phyloP scores from a whole-genome alignment of 306 rosid genomes.

The Cercis canadensis region DNA sequence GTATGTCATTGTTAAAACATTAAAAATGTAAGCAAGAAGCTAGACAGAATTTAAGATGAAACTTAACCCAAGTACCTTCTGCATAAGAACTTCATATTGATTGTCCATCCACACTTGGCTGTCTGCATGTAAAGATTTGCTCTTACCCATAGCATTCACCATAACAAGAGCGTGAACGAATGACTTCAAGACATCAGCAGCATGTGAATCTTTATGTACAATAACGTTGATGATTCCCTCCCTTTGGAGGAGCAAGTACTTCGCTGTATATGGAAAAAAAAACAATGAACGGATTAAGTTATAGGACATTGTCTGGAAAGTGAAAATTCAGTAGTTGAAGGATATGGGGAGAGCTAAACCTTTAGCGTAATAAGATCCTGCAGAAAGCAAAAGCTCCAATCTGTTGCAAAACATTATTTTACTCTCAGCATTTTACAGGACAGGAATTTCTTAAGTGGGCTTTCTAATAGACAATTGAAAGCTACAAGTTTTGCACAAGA shows the following conservation, averaged over 20 bases:
- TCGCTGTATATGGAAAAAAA: constrained; percentile 53
- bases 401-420: constrained; percentile 38
- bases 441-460: constrained; percentile 7
- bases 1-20: background rate
- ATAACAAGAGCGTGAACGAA: constrained; percentile 76
- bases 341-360: constrained; percentile 50
- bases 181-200: constrained; percentile 69
- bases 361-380: constrained; percentile 66
- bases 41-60: constrained; percentile 23
- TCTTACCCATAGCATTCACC: constrained; percentile 49
- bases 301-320: constrained; percentile 28
- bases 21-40: constrained; percentile 2
- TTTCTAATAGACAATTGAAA: constrained; percentile 28
- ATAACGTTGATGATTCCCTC: constrained; percentile 61
- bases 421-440: constrained; percentile 33
- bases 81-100: constrained; percentile 64
- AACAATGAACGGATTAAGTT: constrained; percentile 24
- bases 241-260: constrained; percentile 86
- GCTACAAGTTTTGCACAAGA: background rate
- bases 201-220: constrained; percentile 80
- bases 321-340: constrained; percentile 19
- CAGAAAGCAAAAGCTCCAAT: constrained; percentile 65
- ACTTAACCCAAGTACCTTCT: constrained; percentile 60
- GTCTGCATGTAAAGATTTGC: constrained; percentile 63
- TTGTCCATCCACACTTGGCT: constrained; percentile 84